Conservation (phyloP, 352 stramenopile species). For the Pythium coloratum region DNA sequence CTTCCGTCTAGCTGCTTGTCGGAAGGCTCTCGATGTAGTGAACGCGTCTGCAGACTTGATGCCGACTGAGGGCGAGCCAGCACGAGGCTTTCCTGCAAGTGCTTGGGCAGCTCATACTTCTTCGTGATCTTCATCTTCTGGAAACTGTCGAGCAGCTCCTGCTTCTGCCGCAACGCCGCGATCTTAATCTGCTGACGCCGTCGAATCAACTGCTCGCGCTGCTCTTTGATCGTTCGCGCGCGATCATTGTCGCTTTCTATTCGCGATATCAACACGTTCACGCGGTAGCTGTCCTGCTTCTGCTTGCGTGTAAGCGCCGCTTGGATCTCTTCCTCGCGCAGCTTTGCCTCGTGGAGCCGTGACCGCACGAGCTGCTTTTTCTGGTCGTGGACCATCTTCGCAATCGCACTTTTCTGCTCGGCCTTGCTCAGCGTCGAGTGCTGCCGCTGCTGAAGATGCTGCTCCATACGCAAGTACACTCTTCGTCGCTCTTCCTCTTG, state of each 20-base stretch:
- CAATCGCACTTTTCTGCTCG: slow-evolving; percentile 53
- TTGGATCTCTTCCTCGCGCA: slow-evolving; percentile 82
- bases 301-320: slow-evolving; percentile 51
- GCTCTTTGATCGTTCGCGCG: slow-evolving; percentile 48
- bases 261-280: slow-evolving; percentile 51
- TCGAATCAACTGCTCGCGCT: slow-evolving; percentile 55
- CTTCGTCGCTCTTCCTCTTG: slow-evolving; percentile 51
- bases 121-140: slow-evolving; percentile 86
- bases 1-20: slow-evolving; percentile 2
- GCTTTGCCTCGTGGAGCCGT: slow-evolving; percentile 64
- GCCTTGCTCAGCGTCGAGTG: slow-evolving; percentile 39
- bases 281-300: slow-evolving; percentile 64
- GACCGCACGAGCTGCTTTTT: slow-evolving; percentile 50
- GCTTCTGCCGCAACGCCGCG: slow-evolving; percentile 53
- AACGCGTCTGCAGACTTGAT: slow-evolving; percentile 35
- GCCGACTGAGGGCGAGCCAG: slow-evolving; percentile 41
- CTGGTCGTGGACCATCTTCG: slow-evolving; percentile 51
- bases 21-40: slow-evolving; percentile 27
- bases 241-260: slow-evolving; percentile 70
- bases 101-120: slow-evolving; percentile 61
- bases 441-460: slow-evolving; percentile 50
- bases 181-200: slow-evolving; percentile 72
- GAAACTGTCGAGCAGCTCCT: slow-evolving; percentile 77
- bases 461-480: slow-evolving; percentile 66
- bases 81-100: slow-evolving; percentile 38